Percentiles rank a stretch among this genome's conserved stretches.
phyloP scores from a whole-genome alignment of 2,329 filamentous ascomycete genomes.

The Fusarium kyushuense region DNA sequence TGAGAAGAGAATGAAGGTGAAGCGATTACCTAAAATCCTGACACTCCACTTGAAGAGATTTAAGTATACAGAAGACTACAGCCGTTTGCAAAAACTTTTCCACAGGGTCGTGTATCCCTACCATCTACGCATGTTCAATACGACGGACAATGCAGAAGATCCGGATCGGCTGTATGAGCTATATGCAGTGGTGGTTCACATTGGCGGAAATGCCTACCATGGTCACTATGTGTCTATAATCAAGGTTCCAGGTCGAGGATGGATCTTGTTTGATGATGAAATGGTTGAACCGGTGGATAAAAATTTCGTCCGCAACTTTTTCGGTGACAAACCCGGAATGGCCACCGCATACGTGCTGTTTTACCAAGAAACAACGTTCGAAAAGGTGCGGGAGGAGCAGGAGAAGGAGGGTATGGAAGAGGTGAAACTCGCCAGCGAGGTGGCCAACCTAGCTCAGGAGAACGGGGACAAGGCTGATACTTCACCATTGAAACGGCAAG shows the following conservation, averaged over 20 bases:
- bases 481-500: constrained; percentile 61
- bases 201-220: constrained; percentile 95
- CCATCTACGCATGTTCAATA: constrained; percentile 96
- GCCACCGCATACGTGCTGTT: constrained; percentile 98
- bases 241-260: constrained; percentile 95
- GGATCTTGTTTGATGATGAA: constrained; percentile 97
- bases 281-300: constrained; percentile 99
- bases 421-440: constrained; percentile 66
- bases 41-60: constrained; percentile 96
- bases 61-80: constrained; percentile 97
- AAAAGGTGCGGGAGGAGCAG: constrained; percentile 79
- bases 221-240: constrained; percentile 98
- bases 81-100: constrained; percentile 93
- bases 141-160: constrained; percentile 93
- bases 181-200: constrained; percentile 97
- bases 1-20: constrained; percentile 99
- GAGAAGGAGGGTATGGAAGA: constrained; percentile 81
- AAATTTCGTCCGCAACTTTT: constrained; percentile 95
- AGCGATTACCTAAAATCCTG: constrained; percentile 89
- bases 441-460: constrained; percentile 66
- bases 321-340: constrained; percentile 89
- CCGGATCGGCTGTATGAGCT: constrained; percentile 95
- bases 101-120: constrained; percentile 98
- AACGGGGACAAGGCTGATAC: constrained; percentile 60
- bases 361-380: constrained; percentile 88